Evolutionary conservation across 305 asterid genomes (phyloP).

Genomic region (Fraxinus sp.): DNA sequence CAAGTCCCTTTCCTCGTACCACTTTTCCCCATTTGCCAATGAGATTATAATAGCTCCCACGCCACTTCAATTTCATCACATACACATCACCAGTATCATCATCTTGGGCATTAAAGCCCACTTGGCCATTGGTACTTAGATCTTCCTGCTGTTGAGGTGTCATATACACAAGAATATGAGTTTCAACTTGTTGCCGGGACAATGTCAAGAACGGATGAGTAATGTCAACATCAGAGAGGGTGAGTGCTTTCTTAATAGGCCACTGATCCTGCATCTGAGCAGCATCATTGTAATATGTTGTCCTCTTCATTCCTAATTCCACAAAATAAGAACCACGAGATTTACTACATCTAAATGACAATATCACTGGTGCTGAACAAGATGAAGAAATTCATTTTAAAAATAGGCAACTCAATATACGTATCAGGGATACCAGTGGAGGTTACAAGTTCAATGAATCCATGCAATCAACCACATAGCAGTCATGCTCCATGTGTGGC

Average conservation of each 20-base stretch:
- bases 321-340: constrained; percentile 7
- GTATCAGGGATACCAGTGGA: neutral
- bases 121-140: constrained; percentile 58
- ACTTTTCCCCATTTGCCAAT: constrained; percentile 82
- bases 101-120: constrained; percentile 64
- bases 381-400: neutral
- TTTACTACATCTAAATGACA: neutral
- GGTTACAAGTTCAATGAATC: neutral
- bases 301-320: constrained; percentile 57
- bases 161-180: constrained; percentile 58
- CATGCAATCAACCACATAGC: constrained; percentile 8
- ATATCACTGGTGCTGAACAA: constrained; percentile 4
- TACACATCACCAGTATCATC: constrained; percentile 69
- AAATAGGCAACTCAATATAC: constrained; percentile 7
- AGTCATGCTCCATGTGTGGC: neutral
- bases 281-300: constrained; percentile 43
- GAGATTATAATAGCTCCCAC: constrained; percentile 75
- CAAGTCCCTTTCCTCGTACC: constrained; percentile 70
- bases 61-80: constrained; percentile 72
- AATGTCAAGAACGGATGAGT: constrained; percentile 78
- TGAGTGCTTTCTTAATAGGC: constrained; percentile 73
- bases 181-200: constrained; percentile 79
- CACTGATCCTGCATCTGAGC: constrained; percentile 58
- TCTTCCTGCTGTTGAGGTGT: constrained; percentile 62
- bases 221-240: constrained; percentile 73